Conservation (phyloP, 257 asterid genomes). For the Salvia rosmarinus region DNA sequence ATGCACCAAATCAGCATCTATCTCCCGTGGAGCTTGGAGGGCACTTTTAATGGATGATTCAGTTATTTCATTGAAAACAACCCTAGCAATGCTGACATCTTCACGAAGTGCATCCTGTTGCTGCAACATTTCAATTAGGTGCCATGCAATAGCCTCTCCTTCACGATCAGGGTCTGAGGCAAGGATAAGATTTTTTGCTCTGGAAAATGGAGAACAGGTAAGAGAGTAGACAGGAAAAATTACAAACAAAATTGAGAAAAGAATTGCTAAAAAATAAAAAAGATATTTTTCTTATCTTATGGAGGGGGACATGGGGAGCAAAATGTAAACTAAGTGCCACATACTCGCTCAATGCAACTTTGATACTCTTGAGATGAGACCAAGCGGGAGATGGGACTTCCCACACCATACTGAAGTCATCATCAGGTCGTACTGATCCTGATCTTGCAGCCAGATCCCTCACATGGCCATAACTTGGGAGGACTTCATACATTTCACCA, state of each 20-base stretch:
- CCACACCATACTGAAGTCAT: slow-evolving; percentile 98
- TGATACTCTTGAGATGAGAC: slow-evolving; percentile 93
- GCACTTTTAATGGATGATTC: slow-evolving; percentile 87
- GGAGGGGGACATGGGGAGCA: not conserved
- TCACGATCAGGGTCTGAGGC: slow-evolving; percentile 99
- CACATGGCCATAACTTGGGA: slow-evolving; percentile 94
- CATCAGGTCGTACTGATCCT: slow-evolving; percentile 96
- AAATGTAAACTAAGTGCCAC: slow-evolving; percentile 32
- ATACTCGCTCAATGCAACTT: slow-evolving; percentile 89
- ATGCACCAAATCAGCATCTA: slow-evolving; percentile 78
- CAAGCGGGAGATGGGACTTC: slow-evolving; percentile 96
- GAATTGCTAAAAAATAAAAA: not conserved
- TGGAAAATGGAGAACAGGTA: slow-evolving; percentile 51
- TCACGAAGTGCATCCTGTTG: slow-evolving; percentile 86
- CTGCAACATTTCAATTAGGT: slow-evolving; percentile 86
- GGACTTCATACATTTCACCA: slow-evolving; percentile 91
- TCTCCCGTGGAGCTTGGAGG: slow-evolving; percentile 78
- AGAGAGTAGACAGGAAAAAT: slow-evolving; percentile 33
- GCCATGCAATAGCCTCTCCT: slow-evolving; percentile 99
- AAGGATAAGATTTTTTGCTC: slow-evolving; percentile 87
- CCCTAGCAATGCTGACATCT: slow-evolving; percentile 75
- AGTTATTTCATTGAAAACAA: slow-evolving; percentile 82
- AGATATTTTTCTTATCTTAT: not conserved
- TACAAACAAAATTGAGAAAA: slow-evolving; percentile 11
- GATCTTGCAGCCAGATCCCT: slow-evolving; percentile 97